Evolutionary conservation across 495 filamentous ascomycete genomes (phyloP).

Genomic region (Evansstolkia leycettana): DNA sequence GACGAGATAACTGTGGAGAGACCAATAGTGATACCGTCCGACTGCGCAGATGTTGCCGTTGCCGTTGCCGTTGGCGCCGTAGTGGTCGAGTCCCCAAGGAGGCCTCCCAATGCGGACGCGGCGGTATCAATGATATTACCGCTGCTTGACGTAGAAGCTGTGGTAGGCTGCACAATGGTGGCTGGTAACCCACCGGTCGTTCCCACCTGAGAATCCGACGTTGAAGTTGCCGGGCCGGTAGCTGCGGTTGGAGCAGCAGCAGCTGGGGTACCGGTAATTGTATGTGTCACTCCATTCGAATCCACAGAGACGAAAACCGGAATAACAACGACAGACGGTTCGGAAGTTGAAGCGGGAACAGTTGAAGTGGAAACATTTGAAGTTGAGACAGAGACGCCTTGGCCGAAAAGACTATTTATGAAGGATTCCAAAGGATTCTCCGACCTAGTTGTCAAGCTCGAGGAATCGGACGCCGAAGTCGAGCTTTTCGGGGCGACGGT

Average conservation of each 20-base stretch:
- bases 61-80: conserved; percentile 5
- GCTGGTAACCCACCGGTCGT: no score
- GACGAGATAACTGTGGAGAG: conserved; percentile 8
- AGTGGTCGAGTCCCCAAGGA: background rate
- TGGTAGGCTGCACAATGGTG: conserved; percentile 1
- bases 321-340: conserved; percentile 11
- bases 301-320: conserved; percentile 17
- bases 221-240: conserved; percentile 2
- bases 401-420: background rate
- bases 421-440: no score
- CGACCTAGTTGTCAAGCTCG: no score
- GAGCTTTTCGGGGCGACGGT: background rate
- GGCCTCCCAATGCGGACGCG: background rate
- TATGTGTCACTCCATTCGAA: conserved; percentile 13
- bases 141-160: background rate
- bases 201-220: no score
- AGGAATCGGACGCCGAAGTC: no score
- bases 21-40: conserved; percentile 3
- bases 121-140: background rate
- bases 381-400: background rate
- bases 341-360: conserved; percentile 7
- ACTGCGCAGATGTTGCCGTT: conserved; percentile 1
- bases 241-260: conserved; percentile 1
- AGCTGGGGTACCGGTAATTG: conserved; percentile 12
- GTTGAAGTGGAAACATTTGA: conserved; percentile 1